A percentile compares a stretch with the other conserved stretches of the same genome.
These are phyloP conservation scores for Candida chilensis DNA, from an alignment of 805 yeast species.

Conservation along the genomic window DNA sequence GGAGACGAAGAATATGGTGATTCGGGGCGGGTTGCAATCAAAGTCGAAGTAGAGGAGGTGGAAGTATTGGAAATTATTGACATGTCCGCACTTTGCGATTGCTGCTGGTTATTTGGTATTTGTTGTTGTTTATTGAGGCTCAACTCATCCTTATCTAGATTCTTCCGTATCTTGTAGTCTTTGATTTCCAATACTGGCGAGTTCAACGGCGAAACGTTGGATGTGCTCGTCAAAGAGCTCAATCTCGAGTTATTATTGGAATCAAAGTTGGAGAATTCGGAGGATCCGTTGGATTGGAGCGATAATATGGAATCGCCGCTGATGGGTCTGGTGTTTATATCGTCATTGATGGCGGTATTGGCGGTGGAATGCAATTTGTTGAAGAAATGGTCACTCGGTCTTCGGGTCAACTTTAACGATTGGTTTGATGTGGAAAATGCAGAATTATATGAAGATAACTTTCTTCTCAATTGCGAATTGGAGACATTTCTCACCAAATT, in stretches of 20 bases:
- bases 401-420: slow-evolving; percentile 1
- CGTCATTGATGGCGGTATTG: background rate
- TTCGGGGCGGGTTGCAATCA: too few species aligned
- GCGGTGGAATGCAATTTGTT: slow-evolving; percentile 16
- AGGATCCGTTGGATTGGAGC: slow-evolving; percentile 15
- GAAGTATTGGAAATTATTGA: too few species aligned
- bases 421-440: background rate
- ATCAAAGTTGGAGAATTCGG: slow-evolving; percentile 26
- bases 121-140: too few species aligned
- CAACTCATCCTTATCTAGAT: too few species aligned
- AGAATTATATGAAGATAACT: too few species aligned
- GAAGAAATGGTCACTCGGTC: slow-evolving; percentile 32
- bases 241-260: slow-evolving; percentile 20
- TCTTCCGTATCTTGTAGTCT: background rate
- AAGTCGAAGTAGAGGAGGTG: too few species aligned
- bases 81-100: too few species aligned
- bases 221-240: slow-evolving; percentile 24
- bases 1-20: too few species aligned
- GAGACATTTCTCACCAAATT: background rate
- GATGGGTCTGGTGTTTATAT: too few species aligned
- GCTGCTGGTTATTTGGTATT: too few species aligned
- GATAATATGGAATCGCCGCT: slow-evolving; percentile 23
- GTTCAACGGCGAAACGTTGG: slow-evolving; percentile 5
- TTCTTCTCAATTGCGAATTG: background rate
- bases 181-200: background rate